phyloP scores from a whole-genome alignment of 1,284 basidiomycete genomes.

The Fomitopsis schrenkii region DNA sequence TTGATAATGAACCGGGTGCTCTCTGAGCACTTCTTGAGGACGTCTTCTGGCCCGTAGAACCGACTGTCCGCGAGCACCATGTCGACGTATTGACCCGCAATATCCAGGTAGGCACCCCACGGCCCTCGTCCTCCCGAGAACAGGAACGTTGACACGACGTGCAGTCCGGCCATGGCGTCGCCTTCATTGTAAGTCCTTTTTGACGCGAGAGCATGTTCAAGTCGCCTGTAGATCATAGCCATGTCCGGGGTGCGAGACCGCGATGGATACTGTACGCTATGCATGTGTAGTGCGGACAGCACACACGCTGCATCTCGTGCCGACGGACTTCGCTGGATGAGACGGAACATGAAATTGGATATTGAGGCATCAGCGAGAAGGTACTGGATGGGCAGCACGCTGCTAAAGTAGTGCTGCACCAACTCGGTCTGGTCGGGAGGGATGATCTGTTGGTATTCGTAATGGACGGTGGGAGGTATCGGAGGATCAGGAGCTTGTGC shows the following conservation, averaged over 20 bases:
- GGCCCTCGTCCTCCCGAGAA: conserved; percentile 68
- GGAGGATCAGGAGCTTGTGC: conserved; percentile 1
- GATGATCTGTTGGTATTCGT: conserved; percentile 21
- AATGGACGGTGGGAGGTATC: conserved; percentile 18
- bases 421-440: conserved; percentile 29
- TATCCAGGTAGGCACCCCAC: conserved; percentile 62
- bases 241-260: conserved; percentile 16
- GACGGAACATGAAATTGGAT: conserved; percentile 36
- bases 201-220: conserved; percentile 30
- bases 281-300: conserved; percentile 48
- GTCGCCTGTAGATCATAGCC: conserved; percentile 24
- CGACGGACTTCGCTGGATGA: conserved; percentile 40
- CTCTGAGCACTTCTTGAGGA: conserved; percentile 42
- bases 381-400: conserved; percentile 64
- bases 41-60: conserved; percentile 37
- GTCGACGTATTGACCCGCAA: conserved; percentile 52
- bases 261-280: conserved; percentile 25
- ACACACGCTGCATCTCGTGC: conserved; percentile 54
- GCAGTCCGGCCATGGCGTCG: conserved; percentile 74
- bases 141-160: conserved; percentile 67
- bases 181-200: conserved; percentile 38
- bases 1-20: conserved; percentile 68
- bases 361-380: conserved; percentile 51
- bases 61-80: conserved; percentile 35
- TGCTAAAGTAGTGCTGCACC: conserved; percentile 39